A percentile compares a stretch with the other conserved stretches of the same genome.
These are phyloP conservation scores for Talaromyces ruber DNA, from an alignment of 495 filamentous ascomycete species.

Conservation along the genomic window DNA sequence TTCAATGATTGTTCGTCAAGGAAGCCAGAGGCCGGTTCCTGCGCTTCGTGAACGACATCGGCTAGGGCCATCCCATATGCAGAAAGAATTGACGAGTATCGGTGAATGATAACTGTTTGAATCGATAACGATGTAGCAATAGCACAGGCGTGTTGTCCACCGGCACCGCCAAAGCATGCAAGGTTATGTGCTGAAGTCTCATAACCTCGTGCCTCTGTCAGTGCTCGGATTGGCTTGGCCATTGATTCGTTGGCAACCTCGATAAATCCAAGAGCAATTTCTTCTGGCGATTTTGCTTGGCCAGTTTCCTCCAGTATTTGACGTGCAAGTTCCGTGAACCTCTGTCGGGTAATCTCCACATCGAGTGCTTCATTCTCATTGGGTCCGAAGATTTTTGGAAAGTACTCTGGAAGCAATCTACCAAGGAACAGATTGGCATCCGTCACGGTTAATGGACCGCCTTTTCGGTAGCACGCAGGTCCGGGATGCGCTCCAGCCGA, in stretches of 20 bases:
- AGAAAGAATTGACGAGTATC: slow-evolving; percentile 42
- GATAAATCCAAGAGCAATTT: slow-evolving; percentile 64
- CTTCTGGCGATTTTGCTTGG: slow-evolving; percentile 68
- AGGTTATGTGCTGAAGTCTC: slow-evolving; percentile 42
- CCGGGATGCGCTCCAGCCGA: slow-evolving; percentile 90
- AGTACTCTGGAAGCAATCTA: slow-evolving; percentile 86
- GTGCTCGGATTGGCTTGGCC: slow-evolving; percentile 43
- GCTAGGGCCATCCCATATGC: slow-evolving; percentile 47
- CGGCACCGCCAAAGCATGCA: slow-evolving; percentile 46
- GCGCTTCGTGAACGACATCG: slow-evolving; percentile 43
- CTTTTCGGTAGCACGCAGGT: slow-evolving; percentile 91
- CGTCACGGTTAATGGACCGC: slow-evolving; percentile 88
- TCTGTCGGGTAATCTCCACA: slow-evolving; percentile 60
- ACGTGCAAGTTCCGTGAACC: slow-evolving; percentile 66
- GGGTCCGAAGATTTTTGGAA: slow-evolving; percentile 93
- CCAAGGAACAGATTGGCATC: slow-evolving; percentile 91
- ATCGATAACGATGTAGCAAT: slow-evolving; percentile 40
- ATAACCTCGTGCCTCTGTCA: slow-evolving; percentile 43
- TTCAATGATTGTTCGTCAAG: slow-evolving; percentile 24
- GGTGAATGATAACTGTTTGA: slow-evolving; percentile 41
- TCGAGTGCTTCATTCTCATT: slow-evolving; percentile 86
- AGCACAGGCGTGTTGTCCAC: slow-evolving; percentile 46
- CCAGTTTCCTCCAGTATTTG: slow-evolving; percentile 59
- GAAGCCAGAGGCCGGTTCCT: slow-evolving; percentile 35
- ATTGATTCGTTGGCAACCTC: slow-evolving; percentile 48